These are phyloP conservation scores for Drechslerella stenobrocha DNA, from an alignment of 2,329 filamentous ascomycete species.

Conservation along the genomic window DNA sequence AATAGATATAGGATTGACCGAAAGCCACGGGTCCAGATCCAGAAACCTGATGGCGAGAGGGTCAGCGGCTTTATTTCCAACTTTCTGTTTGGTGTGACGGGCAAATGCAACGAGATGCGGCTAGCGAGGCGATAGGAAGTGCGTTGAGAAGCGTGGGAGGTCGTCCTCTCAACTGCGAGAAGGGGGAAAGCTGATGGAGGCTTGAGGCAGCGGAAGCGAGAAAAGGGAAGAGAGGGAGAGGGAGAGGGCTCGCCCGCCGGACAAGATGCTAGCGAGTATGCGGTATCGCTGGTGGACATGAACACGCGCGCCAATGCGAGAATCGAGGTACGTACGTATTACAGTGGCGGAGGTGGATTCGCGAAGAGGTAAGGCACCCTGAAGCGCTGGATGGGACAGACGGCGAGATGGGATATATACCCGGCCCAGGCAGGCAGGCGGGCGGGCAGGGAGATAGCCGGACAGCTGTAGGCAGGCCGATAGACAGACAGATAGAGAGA, in stretches of 20 bases:
- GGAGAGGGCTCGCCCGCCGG: conserved; percentile 12
- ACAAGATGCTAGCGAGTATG: conserved; percentile 3
- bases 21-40: no score
- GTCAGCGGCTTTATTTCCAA: neutral
- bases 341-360: neutral
- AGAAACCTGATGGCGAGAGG: no score
- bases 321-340: no score
- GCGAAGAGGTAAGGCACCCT: neutral
- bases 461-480: neutral
- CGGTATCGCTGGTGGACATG: neutral
- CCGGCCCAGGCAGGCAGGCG: neutral
- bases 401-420: no score
- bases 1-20: neutral
- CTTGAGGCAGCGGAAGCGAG: conserved; percentile 42
- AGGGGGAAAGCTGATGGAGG: conserved; percentile 45
- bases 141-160: conserved; percentile 46
- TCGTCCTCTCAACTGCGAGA: conserved; percentile 39
- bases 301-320: conserved; percentile 45
- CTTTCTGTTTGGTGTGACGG: no score
- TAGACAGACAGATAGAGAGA: conserved; percentile 9
- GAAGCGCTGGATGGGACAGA: no score
- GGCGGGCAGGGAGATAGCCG: neutral
- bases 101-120: conserved; percentile 17
- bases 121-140: conserved; percentile 17
- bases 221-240: no score